Evolutionary conservation across 345 rosid genomes (phyloP).

Genomic region (Limnanthes douglasii): DNA sequence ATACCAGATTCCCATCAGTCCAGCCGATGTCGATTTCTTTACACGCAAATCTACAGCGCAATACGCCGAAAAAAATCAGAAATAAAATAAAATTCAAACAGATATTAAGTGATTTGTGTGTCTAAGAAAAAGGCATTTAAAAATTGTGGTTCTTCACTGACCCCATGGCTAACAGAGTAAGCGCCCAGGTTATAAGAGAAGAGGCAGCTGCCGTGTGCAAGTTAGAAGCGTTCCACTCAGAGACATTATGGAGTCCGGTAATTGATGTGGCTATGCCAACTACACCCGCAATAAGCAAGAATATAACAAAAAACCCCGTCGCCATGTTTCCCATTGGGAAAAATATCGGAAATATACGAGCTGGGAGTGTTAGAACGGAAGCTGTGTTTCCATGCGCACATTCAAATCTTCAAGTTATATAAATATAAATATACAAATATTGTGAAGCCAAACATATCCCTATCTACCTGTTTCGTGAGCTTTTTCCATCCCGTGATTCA

Average conservation of each 20-base stretch:
- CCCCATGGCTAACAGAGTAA: constrained; percentile 85
- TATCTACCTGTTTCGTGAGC: constrained; percentile 45
- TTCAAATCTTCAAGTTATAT: not conserved
- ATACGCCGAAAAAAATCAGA: not conserved
- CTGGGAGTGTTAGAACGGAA: constrained; percentile 48
- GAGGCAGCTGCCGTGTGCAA: constrained; percentile 60
- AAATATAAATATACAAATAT: not conserved
- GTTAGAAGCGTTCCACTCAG: constrained; percentile 27
- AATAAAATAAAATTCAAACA: not conserved
- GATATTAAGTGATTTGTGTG: not conserved
- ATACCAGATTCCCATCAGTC: constrained; percentile 64
- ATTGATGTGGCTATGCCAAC: constrained; percentile 68
- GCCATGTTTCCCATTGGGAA: constrained; percentile 87
- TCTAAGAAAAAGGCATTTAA: not conserved
- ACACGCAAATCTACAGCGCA: constrained; percentile 58
- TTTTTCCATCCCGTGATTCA: constrained; percentile 51
- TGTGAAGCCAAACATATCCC: not conserved
- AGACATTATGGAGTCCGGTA: constrained; percentile 32
- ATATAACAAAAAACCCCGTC: constrained; percentile 53
- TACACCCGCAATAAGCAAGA: constrained; percentile 60
- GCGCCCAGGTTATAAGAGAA: constrained; percentile 45
- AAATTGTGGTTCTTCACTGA: constrained; percentile 5
- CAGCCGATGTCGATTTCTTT: constrained; percentile 73
- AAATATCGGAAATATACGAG: constrained; percentile 62
- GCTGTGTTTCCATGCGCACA: constrained; percentile 24